A percentile compares a stretch with the other conserved stretches of the same genome.
phyloP scores from a whole-genome alignment of 2,329 filamentous ascomycete species.

The Aspergillus aculeatinus region DNA sequence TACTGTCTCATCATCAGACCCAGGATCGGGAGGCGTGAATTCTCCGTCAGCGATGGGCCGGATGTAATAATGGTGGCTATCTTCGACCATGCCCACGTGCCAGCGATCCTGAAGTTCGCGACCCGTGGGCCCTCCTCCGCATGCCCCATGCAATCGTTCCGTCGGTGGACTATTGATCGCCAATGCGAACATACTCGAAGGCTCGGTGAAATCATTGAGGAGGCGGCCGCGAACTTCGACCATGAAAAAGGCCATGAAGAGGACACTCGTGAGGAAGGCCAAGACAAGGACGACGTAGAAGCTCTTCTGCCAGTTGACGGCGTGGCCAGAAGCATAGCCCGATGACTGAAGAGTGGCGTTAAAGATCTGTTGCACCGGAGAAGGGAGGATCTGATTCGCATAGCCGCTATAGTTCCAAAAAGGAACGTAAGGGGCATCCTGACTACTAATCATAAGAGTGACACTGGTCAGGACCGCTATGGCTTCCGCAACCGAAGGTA shows the following conservation, averaged over 20 bases:
- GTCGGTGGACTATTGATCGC: slow-evolving; percentile 65
- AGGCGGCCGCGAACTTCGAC: slow-evolving; percentile 55
- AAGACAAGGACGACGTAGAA: slow-evolving; percentile 67
- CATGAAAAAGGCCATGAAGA: slow-evolving; percentile 65
- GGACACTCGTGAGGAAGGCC: slow-evolving; percentile 66
- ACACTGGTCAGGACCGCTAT: slow-evolving; percentile 68
- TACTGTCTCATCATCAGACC: not conserved
- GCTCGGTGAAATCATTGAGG: slow-evolving; percentile 76
- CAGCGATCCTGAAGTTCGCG: slow-evolving; percentile 50
- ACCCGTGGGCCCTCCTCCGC: slow-evolving; percentile 56
- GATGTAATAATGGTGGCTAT: slow-evolving; percentile 55
- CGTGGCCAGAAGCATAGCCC: slow-evolving; percentile 68
- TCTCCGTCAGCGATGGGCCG: slow-evolving; percentile 17
- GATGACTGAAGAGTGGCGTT: slow-evolving; percentile 63
- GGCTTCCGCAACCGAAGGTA: slow-evolving; percentile 72
- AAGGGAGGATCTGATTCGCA: slow-evolving; percentile 36
- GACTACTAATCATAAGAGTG: slow-evolving; percentile 62
- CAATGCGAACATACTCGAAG: slow-evolving; percentile 70
- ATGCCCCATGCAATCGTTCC: slow-evolving; percentile 53
- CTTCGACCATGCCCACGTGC: slow-evolving; percentile 47
- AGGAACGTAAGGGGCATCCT: slow-evolving; percentile 61
- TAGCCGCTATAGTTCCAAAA: slow-evolving; percentile 50
- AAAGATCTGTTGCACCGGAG: slow-evolving; percentile 59
- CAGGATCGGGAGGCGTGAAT: not conserved
- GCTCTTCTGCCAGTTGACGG: slow-evolving; percentile 58